phyloP scores from a whole-genome alignment of 2,329 filamentous ascomycete genomes.

The Phaeosphaeriaceae sp. region DNA sequence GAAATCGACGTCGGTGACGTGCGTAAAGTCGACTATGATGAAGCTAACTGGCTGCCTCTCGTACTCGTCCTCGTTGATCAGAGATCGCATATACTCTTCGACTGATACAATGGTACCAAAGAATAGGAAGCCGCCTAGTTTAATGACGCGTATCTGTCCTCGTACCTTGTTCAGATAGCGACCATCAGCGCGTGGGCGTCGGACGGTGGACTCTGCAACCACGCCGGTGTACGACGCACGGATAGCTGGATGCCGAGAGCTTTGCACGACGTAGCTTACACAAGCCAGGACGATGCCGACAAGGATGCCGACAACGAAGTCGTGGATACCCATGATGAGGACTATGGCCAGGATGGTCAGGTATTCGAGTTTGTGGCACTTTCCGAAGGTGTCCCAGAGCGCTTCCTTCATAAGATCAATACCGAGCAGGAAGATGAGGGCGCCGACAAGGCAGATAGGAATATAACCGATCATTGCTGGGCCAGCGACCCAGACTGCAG shows the following conservation, averaged over 20 bases:
- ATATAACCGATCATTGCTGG: conserved; percentile 92
- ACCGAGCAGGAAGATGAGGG: conserved; percentile 91
- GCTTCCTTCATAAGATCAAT: conserved; percentile 92
- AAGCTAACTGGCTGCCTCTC: conserved; percentile 82
- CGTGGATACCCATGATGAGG: conserved; percentile 93
- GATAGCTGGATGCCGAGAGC: conserved; percentile 87
- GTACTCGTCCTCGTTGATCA: conserved; percentile 86
- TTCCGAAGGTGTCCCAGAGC: conserved; percentile 85
- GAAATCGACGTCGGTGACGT: conserved; percentile 93
- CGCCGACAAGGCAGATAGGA: conserved; percentile 95
- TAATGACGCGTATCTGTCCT: conserved; percentile 87
- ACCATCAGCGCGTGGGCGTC: conserved; percentile 87
- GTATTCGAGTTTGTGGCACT: conserved; percentile 87
- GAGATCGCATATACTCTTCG: conserved; percentile 81
- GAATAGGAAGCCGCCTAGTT: conserved; percentile 94
- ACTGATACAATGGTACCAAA: conserved; percentile 97
- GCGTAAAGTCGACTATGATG: conserved; percentile 84
- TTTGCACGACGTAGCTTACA: conserved; percentile 88
- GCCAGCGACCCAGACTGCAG: conserved; percentile 82
- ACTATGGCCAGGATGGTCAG: conserved; percentile 89
- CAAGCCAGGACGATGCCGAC: conserved; percentile 92
- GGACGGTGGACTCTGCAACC: conserved; percentile 88
- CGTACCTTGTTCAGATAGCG: conserved; percentile 87
- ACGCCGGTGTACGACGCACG: conserved; percentile 89
- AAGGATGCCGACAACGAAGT: conserved; percentile 94